A percentile compares a stretch with the other conserved stretches of the same genome.
Evolutionary conservation across 257 asterid genomes (phyloP).

Genomic region (Schizonepeta tenuifolia): DNA sequence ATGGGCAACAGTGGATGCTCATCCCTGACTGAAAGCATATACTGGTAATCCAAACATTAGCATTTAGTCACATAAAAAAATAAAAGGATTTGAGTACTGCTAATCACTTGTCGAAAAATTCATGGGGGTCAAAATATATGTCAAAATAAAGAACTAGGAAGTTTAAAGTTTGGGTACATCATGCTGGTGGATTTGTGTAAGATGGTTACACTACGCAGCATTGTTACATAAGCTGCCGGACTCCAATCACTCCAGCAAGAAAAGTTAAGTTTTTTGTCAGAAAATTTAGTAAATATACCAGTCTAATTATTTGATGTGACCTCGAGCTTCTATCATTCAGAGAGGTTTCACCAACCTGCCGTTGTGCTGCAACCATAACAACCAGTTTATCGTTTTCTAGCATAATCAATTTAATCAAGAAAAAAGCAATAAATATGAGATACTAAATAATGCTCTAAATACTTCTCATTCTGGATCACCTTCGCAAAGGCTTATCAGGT

Average conservation of each 20-base stretch:
- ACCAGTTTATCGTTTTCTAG: slow-evolving; percentile 12
- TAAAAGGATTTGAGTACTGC: not conserved
- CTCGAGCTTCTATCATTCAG: slow-evolving; percentile 95
- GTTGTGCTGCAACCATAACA: slow-evolving; percentile 81
- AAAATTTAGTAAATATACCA: slow-evolving; percentile 53
- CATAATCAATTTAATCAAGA: slow-evolving; percentile 5
- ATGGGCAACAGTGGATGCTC: not conserved
- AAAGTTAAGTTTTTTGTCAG: not conserved
- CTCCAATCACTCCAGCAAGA: slow-evolving; percentile 1
- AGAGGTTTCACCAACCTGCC: slow-evolving; percentile 96
- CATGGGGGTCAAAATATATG: not conserved
- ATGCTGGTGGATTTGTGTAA: not conserved
- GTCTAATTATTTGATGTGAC: slow-evolving; percentile 95
- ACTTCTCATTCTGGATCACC: slow-evolving; percentile 46
- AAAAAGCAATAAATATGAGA: slow-evolving; percentile 19
- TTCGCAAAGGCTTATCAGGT: slow-evolving; percentile 78
- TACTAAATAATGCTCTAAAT: not conserved
- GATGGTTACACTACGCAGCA: not conserved
- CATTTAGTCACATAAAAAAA: not conserved
- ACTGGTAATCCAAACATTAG: not conserved
- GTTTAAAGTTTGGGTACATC: not conserved
- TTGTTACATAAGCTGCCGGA: not conserved
- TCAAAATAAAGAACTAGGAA: not conserved
- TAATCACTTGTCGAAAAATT: not conserved
- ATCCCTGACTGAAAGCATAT: not conserved